phyloP scores from a whole-genome alignment of 768 basidiomycete genomes.

The Lentinula detonsa region DNA sequence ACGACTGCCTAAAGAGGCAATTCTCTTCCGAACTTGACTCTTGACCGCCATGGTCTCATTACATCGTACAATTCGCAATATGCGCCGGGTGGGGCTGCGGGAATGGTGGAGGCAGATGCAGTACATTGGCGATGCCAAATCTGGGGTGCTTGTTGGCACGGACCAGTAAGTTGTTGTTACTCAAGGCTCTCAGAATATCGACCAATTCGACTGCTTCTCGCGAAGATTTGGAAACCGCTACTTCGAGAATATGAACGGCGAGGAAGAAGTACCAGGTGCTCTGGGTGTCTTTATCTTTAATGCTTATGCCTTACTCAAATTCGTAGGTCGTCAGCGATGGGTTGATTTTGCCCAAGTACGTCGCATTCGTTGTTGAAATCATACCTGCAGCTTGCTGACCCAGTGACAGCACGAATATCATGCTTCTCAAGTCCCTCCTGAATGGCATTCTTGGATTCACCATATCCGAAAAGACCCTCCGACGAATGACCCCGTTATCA shows the following conservation, averaged over 20 bases:
- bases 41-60: slow-evolving; percentile 57
- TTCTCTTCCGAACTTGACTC: not conserved
- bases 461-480: slow-evolving; percentile 88
- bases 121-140: slow-evolving; percentile 93
- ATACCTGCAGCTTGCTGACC: not conserved
- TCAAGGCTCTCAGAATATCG: no score
- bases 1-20: slow-evolving; percentile 6
- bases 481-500: slow-evolving; percentile 64
- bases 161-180: slow-evolving; percentile 75
- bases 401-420: slow-evolving; percentile 68
- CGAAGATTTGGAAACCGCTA: slow-evolving; percentile 89
- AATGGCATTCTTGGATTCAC: slow-evolving; percentile 95
- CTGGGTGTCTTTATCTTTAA: not conserved
- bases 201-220: not conserved
- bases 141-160: slow-evolving; percentile 64
- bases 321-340: slow-evolving; percentile 90
- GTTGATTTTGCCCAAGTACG: slow-evolving; percentile 85
- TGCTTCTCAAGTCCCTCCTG: slow-evolving; percentile 89
- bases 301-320: not conserved
- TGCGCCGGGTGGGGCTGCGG: slow-evolving; percentile 68
- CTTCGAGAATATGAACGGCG: slow-evolving; percentile 84
- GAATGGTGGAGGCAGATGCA: slow-evolving; percentile 92
- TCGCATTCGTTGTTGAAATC: not conserved
- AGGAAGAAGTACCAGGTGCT: slow-evolving; percentile 83
- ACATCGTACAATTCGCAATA: slow-evolving; percentile 66